A percentile compares a stretch with the other conserved stretches of the same genome.
Evolutionary conservation across 768 basidiomycete species (phyloP).

Genomic region (Amanita brunnescens): DNA sequence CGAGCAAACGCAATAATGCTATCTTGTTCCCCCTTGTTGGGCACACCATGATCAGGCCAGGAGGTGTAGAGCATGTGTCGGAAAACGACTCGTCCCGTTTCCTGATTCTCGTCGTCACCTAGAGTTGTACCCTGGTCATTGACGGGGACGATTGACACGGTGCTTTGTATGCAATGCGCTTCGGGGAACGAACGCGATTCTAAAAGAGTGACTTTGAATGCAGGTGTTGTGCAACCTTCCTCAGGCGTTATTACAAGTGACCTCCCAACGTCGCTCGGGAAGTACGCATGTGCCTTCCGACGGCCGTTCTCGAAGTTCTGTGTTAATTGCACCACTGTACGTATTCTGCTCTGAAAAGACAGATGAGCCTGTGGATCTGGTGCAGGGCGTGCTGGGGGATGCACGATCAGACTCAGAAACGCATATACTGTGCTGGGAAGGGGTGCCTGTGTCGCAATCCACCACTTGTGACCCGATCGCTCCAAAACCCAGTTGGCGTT

Average conservation of each 20-base stretch:
- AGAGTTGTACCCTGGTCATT: conserved; percentile 7
- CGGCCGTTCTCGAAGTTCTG: conserved; percentile 59
- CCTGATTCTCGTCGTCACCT: conserved; percentile 13
- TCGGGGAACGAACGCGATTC: conserved; percentile 37
- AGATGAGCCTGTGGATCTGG: conserved; percentile 1
- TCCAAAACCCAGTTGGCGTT: conserved; percentile 88
- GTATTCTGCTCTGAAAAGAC: conserved; percentile 36
- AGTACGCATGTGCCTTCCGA: conserved; percentile 72
- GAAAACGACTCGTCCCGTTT: conserved; percentile 37
- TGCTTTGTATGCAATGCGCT: conserved; percentile 55
- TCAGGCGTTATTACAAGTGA: conserved; percentile 39
- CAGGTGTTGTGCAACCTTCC: conserved; percentile 25
- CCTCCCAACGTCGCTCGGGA: conserved; percentile 52
- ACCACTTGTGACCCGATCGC: conserved; percentile 60
- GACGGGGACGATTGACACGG: conserved; percentile 42
- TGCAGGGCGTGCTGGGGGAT: conserved; percentile 32
- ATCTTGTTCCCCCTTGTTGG: conserved; percentile 47
- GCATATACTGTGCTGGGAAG: conserved; percentile 60
- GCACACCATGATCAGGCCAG: conserved; percentile 88
- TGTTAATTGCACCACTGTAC: conserved; percentile 80
- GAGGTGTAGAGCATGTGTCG: conserved; percentile 64
- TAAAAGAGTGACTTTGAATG: conserved; percentile 52
- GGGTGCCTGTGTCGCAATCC: conserved; percentile 85
- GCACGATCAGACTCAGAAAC: conserved; percentile 64
- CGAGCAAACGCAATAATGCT: conserved; percentile 52